These are phyloP conservation scores for Podospora appendiculata DNA, from an alignment of 495 filamentous ascomycete genomes.

Conservation along the genomic window DNA sequence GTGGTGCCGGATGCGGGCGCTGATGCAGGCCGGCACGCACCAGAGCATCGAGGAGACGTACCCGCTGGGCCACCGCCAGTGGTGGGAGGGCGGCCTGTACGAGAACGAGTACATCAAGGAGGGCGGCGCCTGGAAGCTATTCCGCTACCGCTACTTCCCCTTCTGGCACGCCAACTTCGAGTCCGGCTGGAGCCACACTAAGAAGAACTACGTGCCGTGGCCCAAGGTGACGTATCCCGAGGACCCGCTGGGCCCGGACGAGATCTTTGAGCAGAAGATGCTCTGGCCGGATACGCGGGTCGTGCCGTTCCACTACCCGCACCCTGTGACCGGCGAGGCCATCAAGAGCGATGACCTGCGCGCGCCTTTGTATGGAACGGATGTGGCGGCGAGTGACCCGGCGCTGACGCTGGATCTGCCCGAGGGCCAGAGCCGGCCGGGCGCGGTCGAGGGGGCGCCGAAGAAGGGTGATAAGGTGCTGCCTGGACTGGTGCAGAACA, in stretches of 20 bases:
- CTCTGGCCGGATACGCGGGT: constrained; percentile 50
- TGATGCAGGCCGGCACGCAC: constrained; percentile 49
- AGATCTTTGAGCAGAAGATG: constrained; percentile 45
- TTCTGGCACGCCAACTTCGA: constrained; percentile 50
- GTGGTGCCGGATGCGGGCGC: constrained; percentile 45
- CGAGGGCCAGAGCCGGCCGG: constrained; percentile 28
- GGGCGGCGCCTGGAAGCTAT: constrained; percentile 47
- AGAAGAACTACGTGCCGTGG: constrained; percentile 45
- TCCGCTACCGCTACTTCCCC: constrained; percentile 47
- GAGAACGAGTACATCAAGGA: constrained; percentile 56
- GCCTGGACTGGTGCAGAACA: constrained; percentile 31
- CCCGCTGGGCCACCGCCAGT: constrained; percentile 43
- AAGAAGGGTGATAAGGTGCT: constrained; percentile 30
- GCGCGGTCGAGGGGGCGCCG: constrained; percentile 18
- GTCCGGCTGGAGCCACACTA: constrained; percentile 44
- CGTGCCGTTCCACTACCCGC: constrained; percentile 48
- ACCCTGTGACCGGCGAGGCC: constrained; percentile 42
- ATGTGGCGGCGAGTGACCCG: constrained; percentile 26
- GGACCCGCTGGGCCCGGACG: constrained; percentile 43
- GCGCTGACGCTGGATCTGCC: constrained; percentile 37
- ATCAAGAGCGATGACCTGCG: constrained; percentile 38
- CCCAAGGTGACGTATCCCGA: constrained; percentile 35
- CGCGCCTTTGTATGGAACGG: constrained; percentile 37
- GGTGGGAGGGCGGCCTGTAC: constrained; percentile 52
- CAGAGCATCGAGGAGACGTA: constrained; percentile 37